A percentile compares a stretch with the other conserved stretches of the same genome.
Conservation (phyloP, 2,329 filamentous ascomycete genomes). For the Fusarium protoensiforme region DNA sequence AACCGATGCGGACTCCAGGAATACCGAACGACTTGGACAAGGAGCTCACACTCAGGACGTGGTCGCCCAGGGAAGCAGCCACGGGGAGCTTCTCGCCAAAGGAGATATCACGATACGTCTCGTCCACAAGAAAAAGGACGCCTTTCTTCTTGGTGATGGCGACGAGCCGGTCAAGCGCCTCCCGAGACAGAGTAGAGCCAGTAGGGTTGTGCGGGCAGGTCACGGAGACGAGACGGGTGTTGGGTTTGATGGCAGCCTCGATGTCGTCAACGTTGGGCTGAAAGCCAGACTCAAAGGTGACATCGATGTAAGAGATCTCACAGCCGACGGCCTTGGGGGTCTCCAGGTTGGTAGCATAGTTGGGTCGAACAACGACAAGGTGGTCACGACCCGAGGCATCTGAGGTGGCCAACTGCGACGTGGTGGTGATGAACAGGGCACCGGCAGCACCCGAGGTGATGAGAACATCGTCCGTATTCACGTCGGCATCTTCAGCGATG, state of each 20-base stretch:
- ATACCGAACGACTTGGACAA: conserved; percentile 38
- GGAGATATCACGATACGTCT: conserved; percentile 36
- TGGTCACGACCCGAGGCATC: conserved; percentile 8
- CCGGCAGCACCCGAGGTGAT: conserved; percentile 36
- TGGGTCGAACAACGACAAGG: conserved; percentile 37
- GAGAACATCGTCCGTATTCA: conserved; percentile 32
- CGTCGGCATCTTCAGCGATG: conserved; percentile 14
- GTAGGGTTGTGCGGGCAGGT: conserved; percentile 39
- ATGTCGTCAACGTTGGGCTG: conserved; percentile 20
- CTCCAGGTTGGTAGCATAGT: conserved; percentile 41
- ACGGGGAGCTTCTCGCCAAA: conserved; percentile 19
- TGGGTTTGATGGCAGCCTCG: conserved; percentile 22
- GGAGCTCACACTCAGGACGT: conserved; percentile 37
- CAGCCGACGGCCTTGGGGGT: conserved; percentile 36
- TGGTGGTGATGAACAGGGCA: conserved; percentile 36
- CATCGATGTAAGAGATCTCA: conserved; percentile 35
- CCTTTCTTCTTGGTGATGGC: conserved; percentile 24
- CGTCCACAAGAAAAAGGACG: conserved; percentile 31
- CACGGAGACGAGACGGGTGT: conserved; percentile 35
- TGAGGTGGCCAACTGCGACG: conserved; percentile 15
- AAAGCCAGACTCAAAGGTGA: conserved; percentile 31
- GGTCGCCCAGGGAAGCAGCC: conserved; percentile 22
- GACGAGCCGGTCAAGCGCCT: conserved; percentile 2
- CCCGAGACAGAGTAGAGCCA: conserved; percentile 13
- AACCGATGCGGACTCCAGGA: conserved; percentile 37